Evolutionary conservation across 2,329 filamentous ascomycete genomes (phyloP).

Genomic region (Aspergillus viridinutans): DNA sequence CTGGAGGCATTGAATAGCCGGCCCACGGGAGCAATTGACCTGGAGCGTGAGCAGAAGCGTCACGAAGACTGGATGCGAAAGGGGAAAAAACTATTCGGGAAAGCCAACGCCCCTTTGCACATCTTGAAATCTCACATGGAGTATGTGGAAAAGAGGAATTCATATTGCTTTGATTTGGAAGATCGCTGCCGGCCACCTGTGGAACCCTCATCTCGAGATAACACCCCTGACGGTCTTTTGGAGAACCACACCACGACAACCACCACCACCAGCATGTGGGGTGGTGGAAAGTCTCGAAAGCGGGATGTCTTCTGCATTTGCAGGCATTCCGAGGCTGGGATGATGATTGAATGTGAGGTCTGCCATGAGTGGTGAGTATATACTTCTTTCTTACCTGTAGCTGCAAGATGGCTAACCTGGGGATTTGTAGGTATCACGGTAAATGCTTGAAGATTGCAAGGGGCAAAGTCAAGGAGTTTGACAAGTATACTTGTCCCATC

Average conservation of each 20-base stretch:
- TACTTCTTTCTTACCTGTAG: background rate
- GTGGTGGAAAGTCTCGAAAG: conserved; percentile 51
- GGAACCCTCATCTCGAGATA: conserved; percentile 84
- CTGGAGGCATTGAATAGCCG: conserved; percentile 89
- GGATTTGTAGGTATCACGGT: conserved; percentile 73
- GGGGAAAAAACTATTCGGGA: conserved; percentile 96
- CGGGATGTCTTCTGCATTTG: conserved; percentile 96
- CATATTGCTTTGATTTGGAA: conserved; percentile 83
- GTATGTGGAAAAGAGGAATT: conserved; percentile 83
- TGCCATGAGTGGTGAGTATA: conserved; percentile 87
- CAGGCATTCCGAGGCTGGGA: conserved; percentile 83
- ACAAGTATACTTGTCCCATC: conserved; percentile 97
- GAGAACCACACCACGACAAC: conserved; percentile 29
- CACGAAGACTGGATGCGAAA: conserved; percentile 99
- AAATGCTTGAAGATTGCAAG: conserved; percentile 97
- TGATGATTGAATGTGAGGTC: conserved; percentile 99
- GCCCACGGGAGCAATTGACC: conserved; percentile 80
- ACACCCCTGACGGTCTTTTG: conserved; percentile 58
- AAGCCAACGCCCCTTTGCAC: conserved; percentile 93
- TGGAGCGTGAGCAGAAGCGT: conserved; percentile 89
- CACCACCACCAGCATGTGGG: conserved; percentile 28
- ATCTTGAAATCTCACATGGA: conserved; percentile 94
- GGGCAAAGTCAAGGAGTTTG: conserved; percentile 96
- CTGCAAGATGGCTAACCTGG: background rate
- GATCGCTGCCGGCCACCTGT: conserved; percentile 87